Evolutionary conservation across 208 protist genomes (phyloP).

Genomic region (Wallacemonas collosoma): DNA sequence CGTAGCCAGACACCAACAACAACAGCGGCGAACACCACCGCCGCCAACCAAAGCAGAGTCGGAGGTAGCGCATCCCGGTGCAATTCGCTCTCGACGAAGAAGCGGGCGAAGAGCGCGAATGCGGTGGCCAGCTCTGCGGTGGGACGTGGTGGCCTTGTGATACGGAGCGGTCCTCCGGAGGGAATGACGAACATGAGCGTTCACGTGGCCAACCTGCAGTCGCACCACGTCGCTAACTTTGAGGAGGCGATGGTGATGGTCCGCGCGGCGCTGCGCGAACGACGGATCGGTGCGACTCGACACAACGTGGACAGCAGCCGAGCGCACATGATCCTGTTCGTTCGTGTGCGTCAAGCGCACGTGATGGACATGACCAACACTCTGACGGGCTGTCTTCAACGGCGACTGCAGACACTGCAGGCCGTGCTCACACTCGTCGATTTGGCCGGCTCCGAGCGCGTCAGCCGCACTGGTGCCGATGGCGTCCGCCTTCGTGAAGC

Average conservation of each 20-base stretch:
- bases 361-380: background rate
- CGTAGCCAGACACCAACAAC: too few species aligned
- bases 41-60: too few species aligned
- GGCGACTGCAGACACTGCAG: constrained; percentile 9
- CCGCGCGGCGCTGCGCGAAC: constrained; percentile 31
- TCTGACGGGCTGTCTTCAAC: background rate
- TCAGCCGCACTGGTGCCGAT: constrained; percentile 72
- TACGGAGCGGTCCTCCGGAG: constrained; percentile 5
- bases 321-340: constrained; percentile 86
- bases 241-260: constrained; percentile 47
- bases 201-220: constrained; percentile 51
- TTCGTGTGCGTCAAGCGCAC: constrained; percentile 38
- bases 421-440: constrained; percentile 88
- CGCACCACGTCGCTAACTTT: constrained; percentile 35
- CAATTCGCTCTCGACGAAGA: background rate
- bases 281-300: constrained; percentile 63
- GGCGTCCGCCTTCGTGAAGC: constrained; percentile 82
- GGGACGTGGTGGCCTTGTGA: background rate
- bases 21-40: too few species aligned
- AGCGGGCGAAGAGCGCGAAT: constrained; percentile 10
- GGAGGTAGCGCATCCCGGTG: too few species aligned
- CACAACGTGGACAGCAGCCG: constrained; percentile 88
- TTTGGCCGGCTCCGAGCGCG: constrained; percentile 92
- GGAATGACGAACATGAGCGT: constrained; percentile 18
- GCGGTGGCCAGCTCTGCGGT: background rate